These are phyloP conservation scores for Talaromyces stipitatus DNA, from an alignment of 495 filamentous ascomycete genomes.

Conservation along the genomic window DNA sequence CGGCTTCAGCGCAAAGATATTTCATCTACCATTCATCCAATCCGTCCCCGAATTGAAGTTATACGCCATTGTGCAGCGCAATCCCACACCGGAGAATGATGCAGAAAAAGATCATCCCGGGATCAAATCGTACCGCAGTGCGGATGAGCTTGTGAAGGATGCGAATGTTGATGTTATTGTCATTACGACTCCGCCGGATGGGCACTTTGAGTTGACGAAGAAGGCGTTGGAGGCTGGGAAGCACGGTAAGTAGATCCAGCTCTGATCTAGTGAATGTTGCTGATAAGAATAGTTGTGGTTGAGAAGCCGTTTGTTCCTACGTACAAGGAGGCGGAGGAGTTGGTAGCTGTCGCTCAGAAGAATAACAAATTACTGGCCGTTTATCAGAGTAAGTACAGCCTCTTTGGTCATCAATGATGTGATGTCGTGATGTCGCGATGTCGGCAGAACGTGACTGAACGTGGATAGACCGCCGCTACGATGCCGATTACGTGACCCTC, in stretches of 20 bases:
- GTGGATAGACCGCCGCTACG: slow-evolving; percentile 63
- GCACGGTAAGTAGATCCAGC: slow-evolving; percentile 41
- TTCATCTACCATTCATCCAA: slow-evolving; percentile 82
- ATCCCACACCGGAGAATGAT: slow-evolving; percentile 54
- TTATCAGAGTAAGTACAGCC: slow-evolving; percentile 62
- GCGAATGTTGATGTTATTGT: slow-evolving; percentile 61
- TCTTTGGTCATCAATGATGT: too few relatives aligned
- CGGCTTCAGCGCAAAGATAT: slow-evolving; percentile 77
- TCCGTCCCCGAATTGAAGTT: slow-evolving; percentile 57
- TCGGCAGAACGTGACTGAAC: background rate
- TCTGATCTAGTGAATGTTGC: background rate
- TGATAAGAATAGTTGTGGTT: slow-evolving; percentile 48
- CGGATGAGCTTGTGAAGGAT: slow-evolving; percentile 59
- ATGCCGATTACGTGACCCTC: slow-evolving; percentile 77
- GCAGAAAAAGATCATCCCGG: slow-evolving; percentile 59
- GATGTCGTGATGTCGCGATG: background rate
- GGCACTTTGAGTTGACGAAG: slow-evolving; percentile 61
- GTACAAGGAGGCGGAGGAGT: slow-evolving; percentile 58
- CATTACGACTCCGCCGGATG: slow-evolving; percentile 67
- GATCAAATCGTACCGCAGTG: slow-evolving; percentile 54
- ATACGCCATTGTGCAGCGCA: slow-evolving; percentile 74
- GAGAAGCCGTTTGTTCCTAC: slow-evolving; percentile 88
- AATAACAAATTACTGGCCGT: slow-evolving; percentile 61
- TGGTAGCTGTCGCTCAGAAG: slow-evolving; percentile 57
- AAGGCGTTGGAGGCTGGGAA: slow-evolving; percentile 66